Evolutionary conservation across 1,139 yeast species (phyloP), one percentile per base, ranked within the genome.

Genomic region (Nakaseomyces nivariensis): DNA sequence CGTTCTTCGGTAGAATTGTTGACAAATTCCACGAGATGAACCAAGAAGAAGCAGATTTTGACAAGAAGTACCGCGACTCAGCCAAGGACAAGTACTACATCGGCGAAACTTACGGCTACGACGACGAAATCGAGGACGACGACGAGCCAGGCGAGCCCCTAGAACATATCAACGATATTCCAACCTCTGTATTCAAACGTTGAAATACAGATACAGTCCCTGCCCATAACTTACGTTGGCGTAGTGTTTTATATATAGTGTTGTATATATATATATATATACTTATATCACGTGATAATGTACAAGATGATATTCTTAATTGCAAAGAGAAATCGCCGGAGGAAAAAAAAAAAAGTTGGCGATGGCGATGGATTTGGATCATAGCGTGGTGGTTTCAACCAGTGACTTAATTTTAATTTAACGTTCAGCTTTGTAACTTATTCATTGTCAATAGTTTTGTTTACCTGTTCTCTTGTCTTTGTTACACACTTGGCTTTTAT

Each of bases 1-100:
- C 37, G 17, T 32, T 43, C 37, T 43, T 43, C 38, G 31, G 48
- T 26, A 51, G 48, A 13, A 37, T 61, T 25, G 54, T 58, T 34
- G 54, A 56, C 47, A 62, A 61, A 45, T 56, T 64, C 49, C 60
- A 60, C 37, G 67, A 63, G 54, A 58, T 48, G 67, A 59, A 45
- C 32, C 58, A 51, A 26, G 64, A 61, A 24, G 66, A 64, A 49
- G 64, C 59, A 13, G 65, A 62, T 43, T 64, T 62, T 45, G 68
- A 64, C 50, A 45, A 51, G 49, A 52, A 47, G 43, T 17, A 52
- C 47, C 46, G 50, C 47, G 43, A 51, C 49, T 41, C 53, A 36
- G 46, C 52, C 33, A 46, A 53, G 45, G 53, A 55, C 36, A 49
- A 56, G 5, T 62, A 51, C 45, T 59, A 61, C 47, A 42, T 62